Conservation (phyloP, 495 filamentous ascomycete genomes). For the Penicillium waksmanii region DNA sequence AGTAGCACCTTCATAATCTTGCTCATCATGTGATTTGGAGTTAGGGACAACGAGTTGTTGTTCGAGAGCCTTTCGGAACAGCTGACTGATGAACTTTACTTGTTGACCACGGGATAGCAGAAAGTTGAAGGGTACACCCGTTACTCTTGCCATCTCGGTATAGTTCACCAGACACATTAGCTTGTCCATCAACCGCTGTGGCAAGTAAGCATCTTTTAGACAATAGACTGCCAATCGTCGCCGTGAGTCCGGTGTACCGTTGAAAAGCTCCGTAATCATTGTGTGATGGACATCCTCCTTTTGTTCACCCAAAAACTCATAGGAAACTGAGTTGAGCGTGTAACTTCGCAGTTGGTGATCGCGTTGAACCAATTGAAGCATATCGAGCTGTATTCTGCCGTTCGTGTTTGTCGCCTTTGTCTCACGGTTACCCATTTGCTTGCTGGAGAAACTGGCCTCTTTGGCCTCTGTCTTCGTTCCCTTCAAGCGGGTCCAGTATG, state of each 20-base stretch:
- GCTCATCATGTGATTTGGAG: constrained; percentile 68
- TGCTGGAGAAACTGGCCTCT: constrained; percentile 88
- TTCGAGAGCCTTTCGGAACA: constrained; percentile 92
- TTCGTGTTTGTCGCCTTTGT: constrained; percentile 93
- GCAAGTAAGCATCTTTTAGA: constrained; percentile 95
- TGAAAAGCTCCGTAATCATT: constrained; percentile 98
- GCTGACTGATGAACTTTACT: constrained; percentile 95
- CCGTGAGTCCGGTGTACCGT: constrained; percentile 89
- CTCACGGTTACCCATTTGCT: constrained; percentile 98
- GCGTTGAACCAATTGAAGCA: constrained; percentile 89
- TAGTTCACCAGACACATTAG: constrained; percentile 97
- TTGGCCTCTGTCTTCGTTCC: constrained; percentile 66
- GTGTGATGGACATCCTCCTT: constrained; percentile 99
- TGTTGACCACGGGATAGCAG: constrained; percentile 92
- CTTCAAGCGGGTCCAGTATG: constrained; percentile 80
- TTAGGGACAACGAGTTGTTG: constrained; percentile 94
- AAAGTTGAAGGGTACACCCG: constrained; percentile 96
- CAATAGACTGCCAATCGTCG: constrained; percentile 94
- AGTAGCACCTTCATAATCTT: constrained; percentile 92
- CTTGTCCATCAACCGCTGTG: constrained; percentile 95
- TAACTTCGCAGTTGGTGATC: constrained; percentile 96
- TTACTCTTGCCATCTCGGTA: constrained; percentile 99
- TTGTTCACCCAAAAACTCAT: constrained; percentile 96
- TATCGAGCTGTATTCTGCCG: constrained; percentile 88
- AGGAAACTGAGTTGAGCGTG: constrained; percentile 93